Base-by-base conservation (phyloP, 106 monocot species). In the Dendrobium officinale region DNA sequence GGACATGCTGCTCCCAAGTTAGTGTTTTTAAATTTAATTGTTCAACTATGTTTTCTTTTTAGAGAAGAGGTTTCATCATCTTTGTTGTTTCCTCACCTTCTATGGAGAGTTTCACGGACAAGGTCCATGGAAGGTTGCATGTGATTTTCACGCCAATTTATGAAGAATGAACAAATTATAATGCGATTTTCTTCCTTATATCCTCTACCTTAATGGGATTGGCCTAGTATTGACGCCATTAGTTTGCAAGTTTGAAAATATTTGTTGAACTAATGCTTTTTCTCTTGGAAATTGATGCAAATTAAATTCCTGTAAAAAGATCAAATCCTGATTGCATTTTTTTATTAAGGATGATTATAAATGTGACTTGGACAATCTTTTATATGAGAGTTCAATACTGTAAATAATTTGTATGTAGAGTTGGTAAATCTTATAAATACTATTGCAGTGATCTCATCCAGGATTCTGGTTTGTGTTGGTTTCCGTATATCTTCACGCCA, bases 361-460 rank as follows among this genome's bases (percentile, higher is more conserved):
- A 0, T 43, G 9, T 37, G 20, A 20, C 43, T 74, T 74, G 41
- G n/a, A 74, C 17, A 43, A 37, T 70, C 22, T 19, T 31, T 70
- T 26, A 2, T 70, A 31, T 70, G 70, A 22, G 64, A 66, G 37
- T 70, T 15, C 37, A 70, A 24, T 70, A 9, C 33, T 74, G 16
- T 74, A 74, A 42, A 2, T 44, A 43, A 7, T n/a, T 74, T 74
- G 17, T 44, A 20, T 55, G 10, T 75, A 48, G 61, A 40, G 27
- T 78, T 40, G 58, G 27, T 79, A 43, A 79, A 58, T 79, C 47
- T 77, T 83, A 55, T 78, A 79, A 85, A 68, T 82, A 27, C 83
- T 82, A 61, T 24, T 87, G 85, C 92, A 92, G 92, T 78, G 49
- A 78, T 89, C 41, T 83, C 79, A 80, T 92, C 83, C 82, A 85